Conservation (phyloP, 78 protist species). For the Monocercomonoides exilis region DNA sequence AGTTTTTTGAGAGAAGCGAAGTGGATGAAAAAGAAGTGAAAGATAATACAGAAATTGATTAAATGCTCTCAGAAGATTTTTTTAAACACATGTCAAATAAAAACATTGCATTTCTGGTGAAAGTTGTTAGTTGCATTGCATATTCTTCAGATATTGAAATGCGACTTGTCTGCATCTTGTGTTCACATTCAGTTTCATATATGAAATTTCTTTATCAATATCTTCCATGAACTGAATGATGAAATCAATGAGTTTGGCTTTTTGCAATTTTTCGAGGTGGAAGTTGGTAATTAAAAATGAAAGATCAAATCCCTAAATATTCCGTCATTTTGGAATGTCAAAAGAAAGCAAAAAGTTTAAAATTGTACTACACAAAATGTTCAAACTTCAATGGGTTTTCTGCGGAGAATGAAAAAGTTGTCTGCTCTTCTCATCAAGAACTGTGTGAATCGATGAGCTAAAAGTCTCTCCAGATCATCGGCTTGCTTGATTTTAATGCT, state of each 20-base stretch:
- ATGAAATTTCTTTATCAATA: constrained; percentile 81
- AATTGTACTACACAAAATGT: not conserved
- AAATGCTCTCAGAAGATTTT: too few species aligned
- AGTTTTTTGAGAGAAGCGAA: too few species aligned
- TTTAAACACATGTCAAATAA: too few species aligned
- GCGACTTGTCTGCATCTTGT: constrained; percentile 79
- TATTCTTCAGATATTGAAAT: constrained; percentile 58
- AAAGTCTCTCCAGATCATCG: constrained; percentile 81
- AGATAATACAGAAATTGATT: too few species aligned
- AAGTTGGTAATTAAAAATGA: constrained; percentile 87
- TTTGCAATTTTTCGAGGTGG: constrained; percentile 82
- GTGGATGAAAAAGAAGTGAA: too few species aligned
- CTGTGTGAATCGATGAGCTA: constrained; percentile 74
- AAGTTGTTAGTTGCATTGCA: constrained; percentile 2
- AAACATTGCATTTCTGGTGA: too few species aligned
- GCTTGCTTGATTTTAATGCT: constrained; percentile 71
- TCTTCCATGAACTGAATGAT: constrained; percentile 87
- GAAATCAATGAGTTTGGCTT: constrained; percentile 91
- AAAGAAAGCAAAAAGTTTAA: not conserved
- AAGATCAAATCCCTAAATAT: constrained; percentile 86
- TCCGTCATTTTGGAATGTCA: not conserved
- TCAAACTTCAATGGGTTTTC: constrained; percentile 71
- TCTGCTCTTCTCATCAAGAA: constrained; percentile 94
- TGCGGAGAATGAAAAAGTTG: constrained; percentile 75
- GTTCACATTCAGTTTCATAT: constrained; percentile 74